Percentiles rank a stretch among this genome's conserved stretches.
These are phyloP conservation scores for Tubosaeta sp. DNA, from an alignment of 768 basidiomycete species.

Conservation along the genomic window DNA sequence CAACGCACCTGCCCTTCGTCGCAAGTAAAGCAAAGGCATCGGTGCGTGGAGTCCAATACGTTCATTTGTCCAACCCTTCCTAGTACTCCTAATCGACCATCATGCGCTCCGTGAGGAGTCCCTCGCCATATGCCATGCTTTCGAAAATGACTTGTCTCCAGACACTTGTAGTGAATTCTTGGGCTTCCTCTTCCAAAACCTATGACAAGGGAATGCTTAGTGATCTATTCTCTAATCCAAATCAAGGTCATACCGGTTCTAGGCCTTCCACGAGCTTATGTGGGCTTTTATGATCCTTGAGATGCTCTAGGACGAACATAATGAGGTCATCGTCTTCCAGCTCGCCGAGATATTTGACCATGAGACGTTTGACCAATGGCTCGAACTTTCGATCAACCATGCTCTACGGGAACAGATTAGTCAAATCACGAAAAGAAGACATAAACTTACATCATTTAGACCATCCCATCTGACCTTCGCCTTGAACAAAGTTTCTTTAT, in stretches of 20 bases:
- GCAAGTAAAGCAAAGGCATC: conserved; percentile 26
- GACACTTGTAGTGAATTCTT: conserved; percentile 67
- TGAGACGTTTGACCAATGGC: conserved; percentile 74
- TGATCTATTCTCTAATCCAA: neutral
- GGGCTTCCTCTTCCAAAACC: conserved; percentile 92
- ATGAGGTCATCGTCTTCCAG: conserved; percentile 91
- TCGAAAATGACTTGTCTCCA: conserved; percentile 96
- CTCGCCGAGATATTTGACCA: conserved; percentile 87
- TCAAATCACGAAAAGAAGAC: neutral
- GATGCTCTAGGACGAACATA: conserved; percentile 89
- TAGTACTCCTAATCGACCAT: conserved; percentile 56
- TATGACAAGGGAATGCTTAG: conserved; percentile 28
- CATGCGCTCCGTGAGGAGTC: conserved; percentile 81
- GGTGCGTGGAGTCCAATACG: conserved; percentile 16
- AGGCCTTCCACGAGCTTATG: conserved; percentile 84
- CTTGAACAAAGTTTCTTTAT: conserved; percentile 77
- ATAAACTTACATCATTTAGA: conserved; percentile 67
- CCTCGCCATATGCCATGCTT: conserved; percentile 89
- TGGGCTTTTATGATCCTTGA: conserved; percentile 86
- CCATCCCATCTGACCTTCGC: conserved; percentile 91
- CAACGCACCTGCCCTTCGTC: conserved; percentile 56
- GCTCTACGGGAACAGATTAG: conserved; percentile 41
- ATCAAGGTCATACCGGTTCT: conserved; percentile 68
- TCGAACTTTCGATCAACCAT: conserved; percentile 85
- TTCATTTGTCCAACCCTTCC: conserved; percentile 8